These are phyloP conservation scores for Trichomonas vaginalis DNA, from an alignment of 208 protist species.

Conservation along the genomic window DNA sequence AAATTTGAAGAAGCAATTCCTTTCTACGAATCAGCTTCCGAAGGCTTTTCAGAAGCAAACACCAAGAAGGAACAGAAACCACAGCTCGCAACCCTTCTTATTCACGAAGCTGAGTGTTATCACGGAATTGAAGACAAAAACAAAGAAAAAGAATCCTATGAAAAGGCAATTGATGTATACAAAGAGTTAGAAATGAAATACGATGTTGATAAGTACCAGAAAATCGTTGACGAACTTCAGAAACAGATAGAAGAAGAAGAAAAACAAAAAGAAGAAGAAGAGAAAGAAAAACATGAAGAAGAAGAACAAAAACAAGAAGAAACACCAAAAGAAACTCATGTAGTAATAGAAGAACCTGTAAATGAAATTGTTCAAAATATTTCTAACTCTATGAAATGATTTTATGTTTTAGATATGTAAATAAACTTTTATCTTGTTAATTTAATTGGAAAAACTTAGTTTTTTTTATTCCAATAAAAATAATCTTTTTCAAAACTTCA, in stretches of 20 bases:
- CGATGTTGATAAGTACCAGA: not conserved
- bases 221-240: not conserved
- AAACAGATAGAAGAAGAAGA: not conserved
- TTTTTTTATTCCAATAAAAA: too few relatives aligned
- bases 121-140: not conserved
- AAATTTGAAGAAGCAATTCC: not conserved
- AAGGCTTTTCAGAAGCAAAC: not conserved
- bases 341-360: not conserved
- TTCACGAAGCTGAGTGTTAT: not conserved
- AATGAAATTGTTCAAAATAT: too few relatives aligned
- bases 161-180: not conserved
- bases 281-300: not conserved
- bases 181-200: not conserved
- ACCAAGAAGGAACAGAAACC: not conserved
- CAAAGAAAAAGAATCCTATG: not conserved
- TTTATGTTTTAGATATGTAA: too few relatives aligned
- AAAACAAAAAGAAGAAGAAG: not conserved
- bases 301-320: not conserved
- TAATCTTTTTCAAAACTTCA: too few relatives aligned
- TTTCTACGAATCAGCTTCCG: not conserved
- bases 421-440: too few relatives aligned
- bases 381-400: too few relatives aligned
- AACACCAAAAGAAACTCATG: not conserved
- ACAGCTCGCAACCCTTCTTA: not conserved
- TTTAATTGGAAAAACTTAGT: too few relatives aligned